Conservation (phyloP, 1,139 yeast species). For the Geotrichum cucujoidarum region DNA sequence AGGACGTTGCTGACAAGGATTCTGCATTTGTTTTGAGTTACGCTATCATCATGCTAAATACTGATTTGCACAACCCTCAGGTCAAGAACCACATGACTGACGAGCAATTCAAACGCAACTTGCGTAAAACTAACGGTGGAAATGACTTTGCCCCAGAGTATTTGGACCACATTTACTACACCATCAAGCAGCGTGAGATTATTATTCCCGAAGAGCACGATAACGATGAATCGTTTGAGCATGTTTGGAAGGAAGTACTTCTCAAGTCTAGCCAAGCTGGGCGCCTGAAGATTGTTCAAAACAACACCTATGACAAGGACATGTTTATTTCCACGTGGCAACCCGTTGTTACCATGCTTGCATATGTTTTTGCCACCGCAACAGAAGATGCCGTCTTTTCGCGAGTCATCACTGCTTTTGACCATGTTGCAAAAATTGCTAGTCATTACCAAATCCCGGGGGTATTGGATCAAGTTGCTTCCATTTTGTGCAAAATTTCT, state of each 20-base stretch:
- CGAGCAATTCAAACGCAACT: constrained; percentile 72
- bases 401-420: constrained; percentile 80
- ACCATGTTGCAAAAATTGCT: constrained; percentile 76
- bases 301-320: constrained; percentile 56
- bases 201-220: constrained; percentile 98
- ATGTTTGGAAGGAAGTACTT: constrained; percentile 82
- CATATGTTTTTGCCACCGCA: constrained; percentile 79
- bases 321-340: constrained; percentile 61
- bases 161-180: constrained; percentile 68
- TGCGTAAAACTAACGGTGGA: constrained; percentile 68
- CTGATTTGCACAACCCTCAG: constrained; percentile 87
- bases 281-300: constrained; percentile 26
- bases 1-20: constrained; percentile 47
- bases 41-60: constrained; percentile 86
- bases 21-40: constrained; percentile 90
- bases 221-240: constrained; percentile 81
- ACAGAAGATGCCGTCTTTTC: constrained; percentile 86
- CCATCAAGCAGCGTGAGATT: constrained; percentile 81
- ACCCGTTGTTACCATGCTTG: constrained; percentile 61
- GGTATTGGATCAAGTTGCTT: constrained; percentile 61
- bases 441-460: constrained; percentile 53
- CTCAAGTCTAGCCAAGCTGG: constrained; percentile 40
- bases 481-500: constrained; percentile 58
- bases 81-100: constrained; percentile 73
- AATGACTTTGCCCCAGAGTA: constrained; percentile 72